A percentile compares a stretch with the other conserved stretches of the same genome.
Evolutionary conservation across 805 yeast species (phyloP).

Genomic region (Yarrowia yakushimensis): DNA sequence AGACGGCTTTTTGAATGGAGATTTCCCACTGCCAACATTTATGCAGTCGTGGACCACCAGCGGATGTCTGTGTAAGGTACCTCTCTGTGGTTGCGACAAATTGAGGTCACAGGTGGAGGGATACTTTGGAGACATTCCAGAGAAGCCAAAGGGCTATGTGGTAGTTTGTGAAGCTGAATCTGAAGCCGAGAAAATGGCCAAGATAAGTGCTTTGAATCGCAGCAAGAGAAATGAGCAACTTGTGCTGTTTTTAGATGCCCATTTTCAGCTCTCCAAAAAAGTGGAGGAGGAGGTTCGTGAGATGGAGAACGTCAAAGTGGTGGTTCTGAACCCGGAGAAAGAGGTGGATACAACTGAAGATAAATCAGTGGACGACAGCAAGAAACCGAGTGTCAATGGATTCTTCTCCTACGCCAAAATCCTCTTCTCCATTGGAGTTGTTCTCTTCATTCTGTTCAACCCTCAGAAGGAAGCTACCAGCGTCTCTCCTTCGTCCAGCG

Average conservation of each 20-base stretch:
- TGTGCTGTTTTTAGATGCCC: neutral
- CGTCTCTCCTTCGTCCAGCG: too few relatives aligned
- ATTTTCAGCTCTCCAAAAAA: neutral
- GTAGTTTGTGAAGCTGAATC: neutral
- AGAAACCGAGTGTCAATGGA: neutral
- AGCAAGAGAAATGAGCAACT: neutral
- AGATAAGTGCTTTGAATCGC: neutral
- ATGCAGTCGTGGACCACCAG: neutral
- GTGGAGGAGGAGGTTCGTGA: neutral
- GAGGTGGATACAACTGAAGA: neutral
- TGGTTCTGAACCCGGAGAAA: neutral
- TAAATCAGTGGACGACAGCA: neutral
- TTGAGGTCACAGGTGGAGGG: neutral
- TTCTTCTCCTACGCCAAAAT: neutral
- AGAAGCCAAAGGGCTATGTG: neutral
- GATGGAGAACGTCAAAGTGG: neutral
- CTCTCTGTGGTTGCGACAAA: neutral
- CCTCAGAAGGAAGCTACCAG: neutral
- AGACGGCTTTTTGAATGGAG: slow-evolving; percentile 1
- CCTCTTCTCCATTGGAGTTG: neutral
- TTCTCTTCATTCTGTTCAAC: neutral
- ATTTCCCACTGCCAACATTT: neutral
- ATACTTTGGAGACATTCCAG: neutral
- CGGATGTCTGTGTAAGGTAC: neutral
- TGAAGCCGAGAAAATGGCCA: neutral